Percentiles rank a stretch among this genome's conserved stretches.
Conservation (phyloP, 2,329 filamentous ascomycete genomes). For the Aspergillus nomiae region DNA sequence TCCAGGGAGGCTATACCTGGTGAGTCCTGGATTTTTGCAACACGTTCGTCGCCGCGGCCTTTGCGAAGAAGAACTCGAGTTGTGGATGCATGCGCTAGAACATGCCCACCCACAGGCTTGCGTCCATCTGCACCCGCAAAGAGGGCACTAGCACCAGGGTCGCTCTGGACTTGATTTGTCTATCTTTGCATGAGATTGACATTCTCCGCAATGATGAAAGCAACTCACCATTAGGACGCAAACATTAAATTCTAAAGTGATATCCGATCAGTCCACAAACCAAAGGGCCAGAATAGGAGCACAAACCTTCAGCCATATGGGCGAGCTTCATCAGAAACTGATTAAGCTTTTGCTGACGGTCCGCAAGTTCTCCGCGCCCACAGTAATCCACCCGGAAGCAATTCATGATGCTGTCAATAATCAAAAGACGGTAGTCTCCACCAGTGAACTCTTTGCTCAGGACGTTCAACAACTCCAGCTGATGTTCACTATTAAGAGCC, state of each 20-base stretch:
- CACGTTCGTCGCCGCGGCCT: slow-evolving; percentile 68
- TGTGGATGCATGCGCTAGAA: slow-evolving; percentile 69
- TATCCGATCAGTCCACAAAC: slow-evolving; percentile 9
- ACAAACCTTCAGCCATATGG: slow-evolving; percentile 63
- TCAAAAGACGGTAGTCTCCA: slow-evolving; percentile 66
- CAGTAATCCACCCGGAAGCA: slow-evolving; percentile 68
- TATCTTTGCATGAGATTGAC: neutral
- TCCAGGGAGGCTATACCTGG: slow-evolving; percentile 52
- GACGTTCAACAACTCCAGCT: slow-evolving; percentile 64
- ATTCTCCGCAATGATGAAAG: neutral
- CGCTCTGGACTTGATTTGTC: slow-evolving; percentile 73
- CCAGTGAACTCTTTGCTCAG: slow-evolving; percentile 63
- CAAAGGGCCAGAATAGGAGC: neutral
- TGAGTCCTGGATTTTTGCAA: slow-evolving; percentile 69
- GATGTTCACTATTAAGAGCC: slow-evolving; percentile 67
- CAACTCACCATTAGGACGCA: slow-evolving; percentile 60
- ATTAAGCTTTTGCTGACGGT: slow-evolving; percentile 68
- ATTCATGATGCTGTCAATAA: slow-evolving; percentile 72
- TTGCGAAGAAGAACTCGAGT: slow-evolving; percentile 68
- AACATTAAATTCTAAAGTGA: slow-evolving; percentile 63
- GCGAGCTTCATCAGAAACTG: slow-evolving; percentile 65
- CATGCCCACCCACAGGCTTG: slow-evolving; percentile 68
- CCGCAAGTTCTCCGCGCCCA: slow-evolving; percentile 67
- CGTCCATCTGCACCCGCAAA: slow-evolving; percentile 69
- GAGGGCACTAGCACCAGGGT: slow-evolving; percentile 67